Evolutionary conservation across 2,329 filamentous ascomycete genomes (phyloP).

Genomic region (Aspergillus thermomutatus): DNA sequence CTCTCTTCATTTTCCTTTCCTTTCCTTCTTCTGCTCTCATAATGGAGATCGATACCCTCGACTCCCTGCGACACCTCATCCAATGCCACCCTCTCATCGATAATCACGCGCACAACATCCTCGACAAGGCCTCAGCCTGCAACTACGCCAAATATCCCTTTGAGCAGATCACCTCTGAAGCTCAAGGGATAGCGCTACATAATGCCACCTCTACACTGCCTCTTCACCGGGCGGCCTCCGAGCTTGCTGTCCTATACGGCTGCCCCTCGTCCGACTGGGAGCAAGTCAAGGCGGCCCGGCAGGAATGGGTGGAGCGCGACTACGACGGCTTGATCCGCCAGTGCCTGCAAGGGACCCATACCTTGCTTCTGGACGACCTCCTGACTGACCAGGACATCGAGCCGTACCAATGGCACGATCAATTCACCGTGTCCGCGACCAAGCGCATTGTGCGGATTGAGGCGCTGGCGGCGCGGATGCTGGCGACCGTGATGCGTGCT

Average conservation of each 20-base stretch:
- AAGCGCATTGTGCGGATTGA: constrained; percentile 78
- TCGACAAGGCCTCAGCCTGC: constrained; percentile 30
- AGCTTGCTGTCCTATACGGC: constrained; percentile 63
- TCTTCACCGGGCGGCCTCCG: constrained; percentile 66
- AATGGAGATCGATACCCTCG: constrained; percentile 23
- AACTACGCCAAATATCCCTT: constrained; percentile 45
- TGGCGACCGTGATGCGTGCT: constrained; percentile 47
- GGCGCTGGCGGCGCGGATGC: constrained; percentile 62
- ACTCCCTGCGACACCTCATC: constrained; percentile 35
- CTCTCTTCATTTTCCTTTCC: background rate
- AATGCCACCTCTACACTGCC: constrained; percentile 62
- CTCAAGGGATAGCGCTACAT: constrained; percentile 63
- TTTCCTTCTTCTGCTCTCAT: background rate
- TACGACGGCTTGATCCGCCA: constrained; percentile 57
- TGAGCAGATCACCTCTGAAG: constrained; percentile 68
- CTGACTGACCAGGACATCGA: constrained; percentile 57
- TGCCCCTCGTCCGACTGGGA: constrained; percentile 61
- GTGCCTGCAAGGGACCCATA: constrained; percentile 70
- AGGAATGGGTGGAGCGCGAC: constrained; percentile 46
- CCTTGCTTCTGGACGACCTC: constrained; percentile 75
- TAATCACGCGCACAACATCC: constrained; percentile 47
- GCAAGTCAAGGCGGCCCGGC: constrained; percentile 50
- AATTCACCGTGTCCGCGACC: constrained; percentile 60
- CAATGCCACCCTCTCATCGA: constrained; percentile 44
- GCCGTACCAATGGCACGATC: constrained; percentile 62